A percentile compares a stretch with the other conserved stretches of the same genome.
phyloP scores from a whole-genome alignment of 306 rosid genomes.

The Potentilla sterilis region DNA sequence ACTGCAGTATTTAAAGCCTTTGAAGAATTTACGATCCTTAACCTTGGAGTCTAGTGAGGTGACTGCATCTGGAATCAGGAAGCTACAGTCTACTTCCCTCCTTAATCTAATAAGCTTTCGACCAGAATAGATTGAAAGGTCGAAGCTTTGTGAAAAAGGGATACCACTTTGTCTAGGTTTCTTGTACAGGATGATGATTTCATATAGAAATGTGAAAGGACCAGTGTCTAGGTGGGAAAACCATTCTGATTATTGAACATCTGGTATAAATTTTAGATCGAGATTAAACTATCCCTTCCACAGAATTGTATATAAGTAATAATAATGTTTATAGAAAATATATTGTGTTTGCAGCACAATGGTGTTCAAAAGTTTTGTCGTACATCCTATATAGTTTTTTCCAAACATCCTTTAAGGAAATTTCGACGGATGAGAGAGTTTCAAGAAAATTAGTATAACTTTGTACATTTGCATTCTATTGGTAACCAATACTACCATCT shows the following conservation, averaged over 20 bases:
- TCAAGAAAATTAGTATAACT: no score
- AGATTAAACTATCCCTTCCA: slow-evolving; percentile 11
- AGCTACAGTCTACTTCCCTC: slow-evolving; percentile 52
- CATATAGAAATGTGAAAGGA: slow-evolving; percentile 1
- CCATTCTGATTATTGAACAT: slow-evolving; percentile 20
- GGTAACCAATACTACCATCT: no score
- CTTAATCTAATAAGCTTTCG: slow-evolving; percentile 68
- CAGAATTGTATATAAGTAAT: slow-evolving; percentile 7
- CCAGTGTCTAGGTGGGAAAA: neutral
- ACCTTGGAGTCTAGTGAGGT: slow-evolving; percentile 72
- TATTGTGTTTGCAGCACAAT: neutral
- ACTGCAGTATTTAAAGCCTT: slow-evolving; percentile 54
- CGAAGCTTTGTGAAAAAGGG: neutral
- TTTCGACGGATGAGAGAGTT: no score
- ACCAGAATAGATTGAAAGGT: slow-evolving; percentile 40
- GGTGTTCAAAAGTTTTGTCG: no score
- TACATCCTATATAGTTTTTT: no score
- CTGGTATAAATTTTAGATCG: slow-evolving; percentile 10
- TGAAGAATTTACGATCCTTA: slow-evolving; percentile 57
- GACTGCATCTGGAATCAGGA: slow-evolving; percentile 64
- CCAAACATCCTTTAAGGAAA: no score
- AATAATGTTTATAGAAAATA: neutral
- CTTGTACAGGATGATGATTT: slow-evolving; percentile 33
- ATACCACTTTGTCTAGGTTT: slow-evolving; percentile 15
- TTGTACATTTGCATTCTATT: no score